A percentile compares a stretch with the other conserved stretches of the same genome.
Conservation (phyloP, 2,329 filamentous ascomycete species). For the Colletotrichum siamense region DNA sequence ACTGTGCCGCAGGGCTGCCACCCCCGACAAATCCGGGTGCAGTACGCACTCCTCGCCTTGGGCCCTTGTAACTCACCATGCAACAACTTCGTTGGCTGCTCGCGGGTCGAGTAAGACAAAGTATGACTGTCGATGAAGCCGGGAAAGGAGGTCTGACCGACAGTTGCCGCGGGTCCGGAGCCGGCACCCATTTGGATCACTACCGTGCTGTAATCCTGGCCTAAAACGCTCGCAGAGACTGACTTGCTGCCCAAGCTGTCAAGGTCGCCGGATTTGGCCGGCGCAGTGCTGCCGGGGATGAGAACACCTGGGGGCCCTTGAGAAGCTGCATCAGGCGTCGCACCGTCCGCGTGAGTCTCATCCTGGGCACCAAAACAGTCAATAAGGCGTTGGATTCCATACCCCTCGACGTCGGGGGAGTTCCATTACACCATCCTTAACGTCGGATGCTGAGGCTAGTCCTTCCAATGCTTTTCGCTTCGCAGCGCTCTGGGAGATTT, state of each 20-base stretch:
- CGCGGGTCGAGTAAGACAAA: accelerated
- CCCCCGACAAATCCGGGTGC: accelerated
- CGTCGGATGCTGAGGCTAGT: not conserved
- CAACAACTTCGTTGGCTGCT: accelerated
- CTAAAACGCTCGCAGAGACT: accelerated
- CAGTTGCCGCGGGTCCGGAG: accelerated
- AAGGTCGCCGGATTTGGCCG: not conserved
- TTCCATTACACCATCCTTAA: accelerated
- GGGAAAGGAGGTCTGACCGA: not conserved
- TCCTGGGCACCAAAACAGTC: accelerated
- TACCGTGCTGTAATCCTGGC: not conserved
- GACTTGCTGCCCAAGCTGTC: not conserved
- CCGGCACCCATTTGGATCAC: accelerated
- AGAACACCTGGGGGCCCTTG: too few species aligned
- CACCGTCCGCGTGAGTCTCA: not conserved
- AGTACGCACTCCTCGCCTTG: not conserved
- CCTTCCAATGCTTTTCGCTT: accelerated
- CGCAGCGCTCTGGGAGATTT: not conserved
- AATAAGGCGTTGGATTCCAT: not conserved
- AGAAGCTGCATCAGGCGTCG: not conserved
- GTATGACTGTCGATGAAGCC: accelerated
- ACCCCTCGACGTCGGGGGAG: not conserved
- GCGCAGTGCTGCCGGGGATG: too few species aligned
- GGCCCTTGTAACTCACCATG: accelerated
- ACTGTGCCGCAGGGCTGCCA: not conserved